phyloP scores from a whole-genome alignment of 345 rosid species.

The Camelina hispida region DNA sequence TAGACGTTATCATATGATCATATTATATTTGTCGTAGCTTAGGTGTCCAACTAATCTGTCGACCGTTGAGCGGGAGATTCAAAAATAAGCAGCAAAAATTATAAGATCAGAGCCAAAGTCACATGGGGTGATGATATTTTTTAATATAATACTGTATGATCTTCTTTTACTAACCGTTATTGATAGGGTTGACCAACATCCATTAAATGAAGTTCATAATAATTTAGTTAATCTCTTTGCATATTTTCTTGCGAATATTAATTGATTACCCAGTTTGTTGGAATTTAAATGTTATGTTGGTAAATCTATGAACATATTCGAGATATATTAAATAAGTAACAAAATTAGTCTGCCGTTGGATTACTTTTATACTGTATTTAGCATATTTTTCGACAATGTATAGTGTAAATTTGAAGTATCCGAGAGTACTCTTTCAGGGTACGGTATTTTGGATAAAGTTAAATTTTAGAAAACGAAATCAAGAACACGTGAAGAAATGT shows the following conservation, averaged over 20 bases:
- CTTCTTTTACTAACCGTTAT: slow-evolving; percentile 27
- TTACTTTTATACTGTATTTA: slow-evolving; percentile 11
- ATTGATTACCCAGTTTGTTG: slow-evolving; percentile 26
- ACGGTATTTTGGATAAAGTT: neutral
- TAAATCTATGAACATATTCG: neutral
- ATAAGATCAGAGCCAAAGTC: slow-evolving; percentile 34
- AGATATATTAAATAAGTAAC: neutral
- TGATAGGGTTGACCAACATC: slow-evolving; percentile 33
- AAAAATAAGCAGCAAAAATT: slow-evolving; percentile 36
- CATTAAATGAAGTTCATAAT: slow-evolving; percentile 22
- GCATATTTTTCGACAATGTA: neutral
- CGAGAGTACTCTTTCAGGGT: neutral
- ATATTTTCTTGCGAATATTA: slow-evolving; percentile 15
- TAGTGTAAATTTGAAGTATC: neutral
- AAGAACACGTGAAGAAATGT: neutral
- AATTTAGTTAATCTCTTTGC: slow-evolving; percentile 21
- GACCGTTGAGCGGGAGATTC: slow-evolving; percentile 47
- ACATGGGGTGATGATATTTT: slow-evolving; percentile 28
- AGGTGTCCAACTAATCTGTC: slow-evolving; percentile 31
- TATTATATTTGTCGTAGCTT: slow-evolving; percentile 17
- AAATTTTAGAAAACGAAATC: neutral
- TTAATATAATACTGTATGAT: slow-evolving; percentile 15
- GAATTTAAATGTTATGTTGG: slow-evolving; percentile 15
- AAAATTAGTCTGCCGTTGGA: neutral
- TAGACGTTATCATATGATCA: slow-evolving; percentile 8